Percentiles rank a stretch among this genome's conserved stretches.
These are phyloP conservation scores for Aureobasidium zeae DNA, from an alignment of 2,329 filamentous ascomycete species.

Conservation along the genomic window DNA sequence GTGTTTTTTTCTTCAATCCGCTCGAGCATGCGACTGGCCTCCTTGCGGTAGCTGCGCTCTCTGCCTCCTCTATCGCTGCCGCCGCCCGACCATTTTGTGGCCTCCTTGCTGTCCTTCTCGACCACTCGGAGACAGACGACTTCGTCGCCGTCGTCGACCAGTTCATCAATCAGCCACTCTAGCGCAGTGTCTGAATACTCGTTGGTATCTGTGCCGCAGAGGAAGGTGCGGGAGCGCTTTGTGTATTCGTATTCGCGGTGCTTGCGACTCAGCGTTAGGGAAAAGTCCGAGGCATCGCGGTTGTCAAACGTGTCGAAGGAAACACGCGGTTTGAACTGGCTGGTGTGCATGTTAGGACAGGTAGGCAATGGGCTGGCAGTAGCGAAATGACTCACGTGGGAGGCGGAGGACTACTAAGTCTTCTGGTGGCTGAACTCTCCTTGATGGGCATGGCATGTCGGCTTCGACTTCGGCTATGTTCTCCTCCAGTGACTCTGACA, in stretches of 20 bases:
- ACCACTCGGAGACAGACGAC: constrained; percentile 83
- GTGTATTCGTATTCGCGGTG: constrained; percentile 78
- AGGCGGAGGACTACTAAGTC: constrained; percentile 20
- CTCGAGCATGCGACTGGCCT: constrained; percentile 65
- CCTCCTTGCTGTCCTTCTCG: constrained; percentile 68
- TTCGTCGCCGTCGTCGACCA: constrained; percentile 89
- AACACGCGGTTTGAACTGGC: constrained; percentile 57
- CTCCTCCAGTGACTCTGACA: constrained; percentile 19
- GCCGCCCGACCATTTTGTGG: constrained; percentile 30
- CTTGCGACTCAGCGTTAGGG: constrained; percentile 74
- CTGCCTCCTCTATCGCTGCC: constrained; percentile 54
- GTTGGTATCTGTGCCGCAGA: constrained; percentile 85
- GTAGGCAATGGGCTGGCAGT: background rate
- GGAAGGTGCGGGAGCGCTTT: constrained; percentile 74
- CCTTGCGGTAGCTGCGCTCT: constrained; percentile 53
- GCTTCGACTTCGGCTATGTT: constrained; percentile 17
- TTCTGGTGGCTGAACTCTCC: constrained; percentile 13
- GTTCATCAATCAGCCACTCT: constrained; percentile 83
- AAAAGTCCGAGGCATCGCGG: constrained; percentile 58
- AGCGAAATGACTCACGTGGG: constrained; percentile 17
- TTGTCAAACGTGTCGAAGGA: constrained; percentile 67
- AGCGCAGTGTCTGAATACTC: constrained; percentile 86
- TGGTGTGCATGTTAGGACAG: constrained; percentile 22
- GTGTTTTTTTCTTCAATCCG: constrained; percentile 72
- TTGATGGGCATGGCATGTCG: constrained; percentile 17